phyloP scores from a whole-genome alignment of 495 filamentous ascomycete genomes.

The Lophiostoma macrostomum region DNA sequence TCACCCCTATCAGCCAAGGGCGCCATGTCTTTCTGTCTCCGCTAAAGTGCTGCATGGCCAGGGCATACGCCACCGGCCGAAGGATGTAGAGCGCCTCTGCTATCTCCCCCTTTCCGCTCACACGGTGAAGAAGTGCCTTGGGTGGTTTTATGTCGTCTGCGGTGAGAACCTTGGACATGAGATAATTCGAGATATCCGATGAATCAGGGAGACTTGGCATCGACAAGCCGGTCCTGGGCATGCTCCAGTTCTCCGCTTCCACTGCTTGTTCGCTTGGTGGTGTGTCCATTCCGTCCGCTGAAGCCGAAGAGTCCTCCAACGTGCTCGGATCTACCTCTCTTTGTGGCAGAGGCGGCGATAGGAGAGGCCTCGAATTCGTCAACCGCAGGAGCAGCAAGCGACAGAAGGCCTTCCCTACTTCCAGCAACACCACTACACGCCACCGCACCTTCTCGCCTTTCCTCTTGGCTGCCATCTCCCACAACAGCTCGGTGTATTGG shows the following conservation, averaged over 20 bases:
- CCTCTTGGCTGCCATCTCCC: constrained; percentile 84
- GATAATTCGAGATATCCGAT: constrained; percentile 75
- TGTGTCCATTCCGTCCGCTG: constrained; percentile 39
- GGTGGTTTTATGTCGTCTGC: constrained; percentile 95
- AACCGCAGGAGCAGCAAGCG: constrained; percentile 76
- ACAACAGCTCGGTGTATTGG: constrained; percentile 85
- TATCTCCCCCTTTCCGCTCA: constrained; percentile 66
- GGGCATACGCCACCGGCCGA: constrained; percentile 81
- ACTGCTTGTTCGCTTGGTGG: constrained; percentile 47
- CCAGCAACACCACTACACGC: constrained; percentile 84
- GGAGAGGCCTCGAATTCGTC: constrained; percentile 78
- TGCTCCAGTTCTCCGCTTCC: constrained; percentile 68
- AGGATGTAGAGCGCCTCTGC: constrained; percentile 91
- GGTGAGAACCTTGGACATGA: constrained; percentile 87
- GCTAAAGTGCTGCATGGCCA: constrained; percentile 70
- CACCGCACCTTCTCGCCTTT: constrained; percentile 79
- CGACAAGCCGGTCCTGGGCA: constrained; percentile 86
- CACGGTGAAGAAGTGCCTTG: constrained; percentile 70
- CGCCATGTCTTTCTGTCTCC: constrained; percentile 66
- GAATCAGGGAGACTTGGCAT: constrained; percentile 78
- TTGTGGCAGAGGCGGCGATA: constrained; percentile 83
- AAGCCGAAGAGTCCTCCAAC: constrained; percentile 49
- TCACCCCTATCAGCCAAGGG: constrained; percentile 86
- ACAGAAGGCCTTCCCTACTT: constrained; percentile 83
- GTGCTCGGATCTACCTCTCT: constrained; percentile 67